These are phyloP conservation scores for Clonostachys sp. DNA, from an alignment of 2,329 filamentous ascomycete genomes.

Conservation along the genomic window DNA sequence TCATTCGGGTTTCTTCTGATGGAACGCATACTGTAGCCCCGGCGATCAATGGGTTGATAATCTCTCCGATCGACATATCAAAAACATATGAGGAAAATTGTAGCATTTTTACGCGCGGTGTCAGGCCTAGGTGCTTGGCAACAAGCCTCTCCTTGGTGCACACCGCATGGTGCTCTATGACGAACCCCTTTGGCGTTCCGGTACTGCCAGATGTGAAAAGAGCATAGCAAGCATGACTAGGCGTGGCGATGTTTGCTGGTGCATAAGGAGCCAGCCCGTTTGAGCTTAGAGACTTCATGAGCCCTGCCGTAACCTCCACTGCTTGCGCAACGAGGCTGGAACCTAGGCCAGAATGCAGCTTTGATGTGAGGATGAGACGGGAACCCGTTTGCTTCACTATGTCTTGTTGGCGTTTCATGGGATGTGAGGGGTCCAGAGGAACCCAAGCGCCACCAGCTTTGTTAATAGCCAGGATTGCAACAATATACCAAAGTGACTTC, in stretches of 20 bases:
- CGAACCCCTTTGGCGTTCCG: conserved; percentile 12
- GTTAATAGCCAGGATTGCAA: conserved; percentile 11
- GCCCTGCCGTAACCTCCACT: neutral
- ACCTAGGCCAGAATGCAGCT: neutral
- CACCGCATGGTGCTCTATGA: conserved; percentile 9
- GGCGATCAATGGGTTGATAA: conserved; percentile 7
- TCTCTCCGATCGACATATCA: conserved; percentile 10
- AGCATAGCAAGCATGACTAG: conserved; percentile 1
- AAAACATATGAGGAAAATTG: conserved; percentile 2
- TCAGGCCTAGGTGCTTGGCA: conserved; percentile 9
- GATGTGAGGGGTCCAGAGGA: conserved; percentile 8
- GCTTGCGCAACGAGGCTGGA: neutral
- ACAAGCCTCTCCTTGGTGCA: conserved; percentile 3
- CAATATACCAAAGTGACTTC: conserved; percentile 9
- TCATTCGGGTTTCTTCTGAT: conserved; percentile 29
- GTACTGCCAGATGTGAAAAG: conserved; percentile 15
- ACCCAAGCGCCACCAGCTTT: conserved; percentile 16
- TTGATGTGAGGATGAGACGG: conserved; percentile 1
- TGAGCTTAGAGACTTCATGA: neutral
- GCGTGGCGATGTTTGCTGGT: conserved; percentile 9
- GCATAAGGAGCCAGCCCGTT: conserved; percentile 12
- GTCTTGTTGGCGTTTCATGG: neutral
- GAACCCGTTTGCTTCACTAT: conserved; percentile 1
- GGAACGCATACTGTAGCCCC: conserved; percentile 26
- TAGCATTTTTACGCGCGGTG: neutral